Evolutionary conservation across 2,329 filamentous ascomycete species (phyloP).

Genomic region (Parastagonospora nodorum): DNA sequence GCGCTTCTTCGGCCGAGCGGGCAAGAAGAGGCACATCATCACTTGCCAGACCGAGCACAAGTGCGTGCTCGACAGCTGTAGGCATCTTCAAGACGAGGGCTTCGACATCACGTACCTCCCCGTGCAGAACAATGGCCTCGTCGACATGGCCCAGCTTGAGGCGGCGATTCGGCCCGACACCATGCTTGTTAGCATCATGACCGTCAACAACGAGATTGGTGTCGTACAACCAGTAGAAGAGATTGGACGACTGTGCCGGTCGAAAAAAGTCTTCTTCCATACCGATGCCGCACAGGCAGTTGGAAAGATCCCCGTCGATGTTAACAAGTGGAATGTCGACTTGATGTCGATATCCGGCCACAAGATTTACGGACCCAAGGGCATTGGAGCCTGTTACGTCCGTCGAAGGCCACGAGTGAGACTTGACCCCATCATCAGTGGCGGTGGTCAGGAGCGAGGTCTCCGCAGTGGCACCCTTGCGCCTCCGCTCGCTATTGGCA

Average conservation of each 20-base stretch:
- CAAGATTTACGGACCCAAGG: slow-evolving; percentile 98
- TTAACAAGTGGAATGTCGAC: slow-evolving; percentile 97
- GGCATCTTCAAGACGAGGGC: slow-evolving; percentile 95
- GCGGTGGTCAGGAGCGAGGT: slow-evolving; percentile 94
- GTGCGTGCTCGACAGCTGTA: slow-evolving; percentile 95
- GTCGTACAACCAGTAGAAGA: slow-evolving; percentile 96
- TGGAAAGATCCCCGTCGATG: slow-evolving; percentile 96
- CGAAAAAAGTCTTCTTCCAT: slow-evolving; percentile 97
- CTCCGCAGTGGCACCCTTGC: slow-evolving; percentile 92
- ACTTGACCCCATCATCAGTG: slow-evolving; percentile 93
- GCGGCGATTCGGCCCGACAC: slow-evolving; percentile 91
- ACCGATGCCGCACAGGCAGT: slow-evolving; percentile 95
- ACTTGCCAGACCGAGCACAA: slow-evolving; percentile 99
- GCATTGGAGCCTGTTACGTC: slow-evolving; percentile 94
- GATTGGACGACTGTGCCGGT: slow-evolving; percentile 89
- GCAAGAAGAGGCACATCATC: slow-evolving; percentile 98
- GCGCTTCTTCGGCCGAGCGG: slow-evolving; percentile 87
- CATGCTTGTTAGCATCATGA: slow-evolving; percentile 93
- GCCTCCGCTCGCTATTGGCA: slow-evolving; percentile 85
- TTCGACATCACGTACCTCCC: slow-evolving; percentile 97
- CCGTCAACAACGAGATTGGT: slow-evolving; percentile 99
- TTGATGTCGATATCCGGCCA: slow-evolving; percentile 98
- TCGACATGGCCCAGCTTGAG: slow-evolving; percentile 83
- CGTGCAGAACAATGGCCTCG: slow-evolving; percentile 82
- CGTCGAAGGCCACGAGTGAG: slow-evolving; percentile 90